phyloP scores from a whole-genome alignment of 169 alveolate species.

The Sarcocystis neurona region DNA sequence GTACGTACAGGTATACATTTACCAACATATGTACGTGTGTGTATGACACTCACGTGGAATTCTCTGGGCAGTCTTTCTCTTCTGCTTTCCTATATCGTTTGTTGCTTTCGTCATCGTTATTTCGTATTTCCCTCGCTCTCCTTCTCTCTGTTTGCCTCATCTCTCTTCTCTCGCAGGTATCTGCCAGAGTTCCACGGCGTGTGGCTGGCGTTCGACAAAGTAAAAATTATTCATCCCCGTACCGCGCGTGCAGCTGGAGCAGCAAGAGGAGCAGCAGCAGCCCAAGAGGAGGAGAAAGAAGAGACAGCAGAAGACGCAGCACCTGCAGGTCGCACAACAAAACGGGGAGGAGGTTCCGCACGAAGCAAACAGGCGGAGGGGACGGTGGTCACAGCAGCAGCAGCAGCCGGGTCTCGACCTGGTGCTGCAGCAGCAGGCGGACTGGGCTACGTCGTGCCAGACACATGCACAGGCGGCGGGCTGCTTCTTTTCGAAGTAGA shows the following conservation, averaged over 20 bases:
- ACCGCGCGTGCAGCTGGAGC: neutral
- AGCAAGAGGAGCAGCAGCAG: no score
- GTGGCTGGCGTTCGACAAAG: constrained; percentile 1
- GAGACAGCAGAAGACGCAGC: no score
- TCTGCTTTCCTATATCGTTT: no score
- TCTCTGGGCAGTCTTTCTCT: no score
- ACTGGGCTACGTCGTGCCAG: constrained; percentile 30
- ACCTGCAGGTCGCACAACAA: no score
- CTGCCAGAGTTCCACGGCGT: constrained; percentile 31
- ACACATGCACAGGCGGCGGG: constrained; percentile 17
- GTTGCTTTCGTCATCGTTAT: no score
- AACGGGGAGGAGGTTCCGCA: neutral
- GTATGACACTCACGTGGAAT: no score
- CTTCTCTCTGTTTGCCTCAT: neutral
- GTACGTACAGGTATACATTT: neutral
- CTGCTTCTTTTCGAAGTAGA: constrained; percentile 19
- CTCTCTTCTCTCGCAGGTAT: neutral
- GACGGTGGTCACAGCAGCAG: no score
- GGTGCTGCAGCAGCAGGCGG: no score
- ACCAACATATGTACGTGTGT: no score
- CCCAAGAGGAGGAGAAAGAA: no score
- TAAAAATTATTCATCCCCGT: neutral
- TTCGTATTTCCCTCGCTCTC: neutral
- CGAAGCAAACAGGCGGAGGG: no score
- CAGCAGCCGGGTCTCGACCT: neutral